Evolutionary conservation across 305 asterid species (phyloP).

Genomic region (Solanum hybrid): DNA sequence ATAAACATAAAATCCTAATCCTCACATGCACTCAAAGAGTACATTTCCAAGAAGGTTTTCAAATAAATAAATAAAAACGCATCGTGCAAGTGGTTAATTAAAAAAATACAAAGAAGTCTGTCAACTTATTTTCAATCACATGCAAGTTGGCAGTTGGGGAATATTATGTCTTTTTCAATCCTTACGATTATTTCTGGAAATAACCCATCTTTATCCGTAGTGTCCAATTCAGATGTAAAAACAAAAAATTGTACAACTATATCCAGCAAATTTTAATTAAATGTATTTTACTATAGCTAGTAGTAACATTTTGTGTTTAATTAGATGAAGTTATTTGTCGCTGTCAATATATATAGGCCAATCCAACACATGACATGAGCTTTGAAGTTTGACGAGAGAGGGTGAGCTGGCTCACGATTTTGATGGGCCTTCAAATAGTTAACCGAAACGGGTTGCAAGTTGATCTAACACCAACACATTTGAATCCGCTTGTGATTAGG

Average conservation of each 20-base stretch:
- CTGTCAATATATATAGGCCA: background rate
- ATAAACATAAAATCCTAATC: background rate
- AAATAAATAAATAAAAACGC: background rate
- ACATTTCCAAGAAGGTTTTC: background rate
- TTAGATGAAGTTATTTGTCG: background rate
- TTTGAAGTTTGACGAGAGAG: background rate
- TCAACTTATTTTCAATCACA: background rate
- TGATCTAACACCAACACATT: background rate
- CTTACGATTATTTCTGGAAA: background rate
- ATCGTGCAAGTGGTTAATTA: background rate
- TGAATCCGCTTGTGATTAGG: background rate
- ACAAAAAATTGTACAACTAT: background rate
- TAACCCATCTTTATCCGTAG: background rate
- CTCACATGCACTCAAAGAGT: background rate
- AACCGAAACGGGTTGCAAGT: background rate
- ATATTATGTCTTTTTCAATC: background rate
- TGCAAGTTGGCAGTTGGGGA: background rate
- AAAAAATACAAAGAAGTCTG: background rate
- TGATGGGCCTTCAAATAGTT: background rate
- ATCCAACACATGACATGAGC: background rate
- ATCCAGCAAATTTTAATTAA: background rate
- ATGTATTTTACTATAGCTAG: background rate
- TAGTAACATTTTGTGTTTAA: background rate
- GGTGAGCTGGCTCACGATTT: background rate
- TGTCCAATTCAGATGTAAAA: background rate